phyloP scores from a whole-genome alignment of 139 green algal species.

The Chlorella sp. region DNA sequence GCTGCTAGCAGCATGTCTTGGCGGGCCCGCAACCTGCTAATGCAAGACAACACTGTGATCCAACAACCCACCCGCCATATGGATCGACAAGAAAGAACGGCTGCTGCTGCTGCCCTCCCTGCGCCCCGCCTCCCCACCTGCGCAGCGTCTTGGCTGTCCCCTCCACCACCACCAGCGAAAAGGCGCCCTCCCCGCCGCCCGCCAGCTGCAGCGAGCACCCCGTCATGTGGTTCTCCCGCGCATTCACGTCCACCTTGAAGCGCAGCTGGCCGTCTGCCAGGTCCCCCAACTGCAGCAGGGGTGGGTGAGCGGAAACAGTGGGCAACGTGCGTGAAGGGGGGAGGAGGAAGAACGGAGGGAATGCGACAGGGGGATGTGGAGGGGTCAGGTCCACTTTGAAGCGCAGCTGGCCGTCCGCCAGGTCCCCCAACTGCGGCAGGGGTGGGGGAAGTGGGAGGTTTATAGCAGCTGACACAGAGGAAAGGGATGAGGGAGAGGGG shows the following conservation, averaged over 20 bases:
- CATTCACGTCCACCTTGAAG: constrained; percentile 97
- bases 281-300: constrained; percentile 49
- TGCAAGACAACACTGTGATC: background rate
- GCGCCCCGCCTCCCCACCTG: constrained; percentile 30
- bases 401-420: constrained; percentile 68
- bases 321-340: too few relatives aligned
- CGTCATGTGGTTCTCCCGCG: constrained; percentile 69
- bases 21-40: too few relatives aligned
- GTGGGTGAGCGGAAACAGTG: background rate
- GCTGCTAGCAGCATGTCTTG: background rate
- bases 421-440: constrained; percentile 51
- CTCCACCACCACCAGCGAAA: constrained; percentile 90
- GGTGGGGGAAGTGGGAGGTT: background rate
- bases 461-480: background rate
- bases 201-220: constrained; percentile 37
- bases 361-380: too few relatives aligned
- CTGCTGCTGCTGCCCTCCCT: too few relatives aligned
- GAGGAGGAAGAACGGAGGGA: too few relatives aligned
- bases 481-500: too few relatives aligned
- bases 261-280: constrained; percentile 69
- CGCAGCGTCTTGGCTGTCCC: constrained; percentile 70
- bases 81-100: too few relatives aligned
- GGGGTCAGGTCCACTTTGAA: constrained; percentile 97
- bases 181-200: background rate
- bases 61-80: background rate